These are phyloP conservation scores for Ramularia collo-cygni DNA, from an alignment of 2,329 filamentous ascomycete species.

Conservation along the genomic window DNA sequence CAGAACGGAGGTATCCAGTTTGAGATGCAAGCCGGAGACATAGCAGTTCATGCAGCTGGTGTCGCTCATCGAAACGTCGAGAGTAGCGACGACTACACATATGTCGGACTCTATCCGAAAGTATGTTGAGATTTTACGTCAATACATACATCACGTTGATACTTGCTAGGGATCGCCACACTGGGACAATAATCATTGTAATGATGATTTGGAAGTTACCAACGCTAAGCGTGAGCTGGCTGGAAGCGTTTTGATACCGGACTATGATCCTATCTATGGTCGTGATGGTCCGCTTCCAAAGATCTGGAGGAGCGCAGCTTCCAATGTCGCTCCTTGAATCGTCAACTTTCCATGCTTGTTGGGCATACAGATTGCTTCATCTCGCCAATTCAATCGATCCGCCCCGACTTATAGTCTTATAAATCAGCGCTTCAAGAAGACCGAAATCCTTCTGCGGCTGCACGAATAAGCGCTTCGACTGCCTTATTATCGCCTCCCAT, in stretches of 20 bases:
- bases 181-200: conserved; percentile 25
- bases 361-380: no score
- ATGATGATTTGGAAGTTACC: conserved; percentile 16
- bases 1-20: conserved; percentile 7
- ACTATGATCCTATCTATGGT: conserved; percentile 15
- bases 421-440: no score
- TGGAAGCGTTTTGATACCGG: conserved; percentile 8
- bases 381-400: no score
- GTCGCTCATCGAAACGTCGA: conserved; percentile 22
- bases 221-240: conserved; percentile 9
- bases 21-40: conserved; percentile 11
- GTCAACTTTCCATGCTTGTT: no score
- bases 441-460: background rate
- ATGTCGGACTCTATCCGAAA: conserved; percentile 24
- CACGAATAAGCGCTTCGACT: conserved; percentile 5
- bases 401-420: no score
- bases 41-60: conserved; percentile 18
- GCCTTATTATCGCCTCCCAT: conserved; percentile 1
- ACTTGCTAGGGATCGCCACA: conserved; percentile 12
- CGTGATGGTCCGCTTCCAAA: conserved; percentile 6
- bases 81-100: conserved; percentile 22
- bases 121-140: conserved; percentile 6
- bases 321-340: no score
- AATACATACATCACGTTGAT: background rate
- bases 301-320: conserved; percentile 1